Conservation (phyloP, 164 flowering plant genomes). For the Aristolochia fimbriata region DNA sequence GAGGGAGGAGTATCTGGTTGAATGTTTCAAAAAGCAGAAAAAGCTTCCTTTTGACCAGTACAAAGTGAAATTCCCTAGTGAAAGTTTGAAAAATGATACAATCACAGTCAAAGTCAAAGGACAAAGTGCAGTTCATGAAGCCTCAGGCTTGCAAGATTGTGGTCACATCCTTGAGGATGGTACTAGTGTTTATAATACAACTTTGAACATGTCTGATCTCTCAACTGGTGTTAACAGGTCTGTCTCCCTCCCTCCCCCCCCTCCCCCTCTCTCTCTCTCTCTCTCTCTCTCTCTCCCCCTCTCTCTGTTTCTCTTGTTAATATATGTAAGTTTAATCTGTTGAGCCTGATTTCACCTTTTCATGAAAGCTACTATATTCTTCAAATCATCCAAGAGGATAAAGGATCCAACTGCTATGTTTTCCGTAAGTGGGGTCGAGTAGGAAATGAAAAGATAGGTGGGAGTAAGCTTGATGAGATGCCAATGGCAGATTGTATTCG, state of each 20-base stretch:
- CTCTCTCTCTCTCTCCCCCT: neutral
- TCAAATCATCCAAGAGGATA: conserved; percentile 89
- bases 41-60: conserved; percentile 72
- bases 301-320: neutral
- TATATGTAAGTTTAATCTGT: neutral
- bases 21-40: conserved; percentile 59
- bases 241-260: neutral
- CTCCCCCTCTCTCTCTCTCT: too few species aligned
- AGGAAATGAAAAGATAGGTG: conserved; percentile 89
- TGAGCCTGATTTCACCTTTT: conserved; percentile 14
- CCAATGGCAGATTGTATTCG: conserved; percentile 65
- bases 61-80: conserved; percentile 50
- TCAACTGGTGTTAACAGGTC: conserved; percentile 82
- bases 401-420: conserved; percentile 63
- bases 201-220: conserved; percentile 85
- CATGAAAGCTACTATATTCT: conserved; percentile 82
- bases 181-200: conserved; percentile 76
- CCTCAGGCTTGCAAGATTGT: conserved; percentile 83
- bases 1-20: conserved; percentile 76
- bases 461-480: conserved; percentile 64
- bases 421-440: conserved; percentile 99
- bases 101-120: conserved; percentile 92
- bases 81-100: conserved; percentile 28
- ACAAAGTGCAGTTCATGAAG: conserved; percentile 81
- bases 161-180: conserved; percentile 95